phyloP scores from a whole-genome alignment of 495 filamentous ascomycete genomes.

The Recurvomyces mirabilis region DNA sequence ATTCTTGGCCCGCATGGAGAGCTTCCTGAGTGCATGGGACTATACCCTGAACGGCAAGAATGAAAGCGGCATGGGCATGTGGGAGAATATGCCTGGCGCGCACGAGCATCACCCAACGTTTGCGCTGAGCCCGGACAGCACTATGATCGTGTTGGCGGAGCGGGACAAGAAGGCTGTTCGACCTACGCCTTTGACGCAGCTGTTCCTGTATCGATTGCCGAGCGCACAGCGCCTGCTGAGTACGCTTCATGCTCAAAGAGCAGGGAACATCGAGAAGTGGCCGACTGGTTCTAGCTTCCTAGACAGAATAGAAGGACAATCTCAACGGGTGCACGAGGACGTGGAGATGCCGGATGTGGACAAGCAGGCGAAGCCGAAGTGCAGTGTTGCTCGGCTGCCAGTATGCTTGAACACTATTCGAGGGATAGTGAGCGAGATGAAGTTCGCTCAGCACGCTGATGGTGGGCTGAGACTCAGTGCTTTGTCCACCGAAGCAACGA shows the following conservation, averaged over 20 bases:
- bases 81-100: slow-evolving; percentile 16
- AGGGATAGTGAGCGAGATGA: slow-evolving; percentile 2
- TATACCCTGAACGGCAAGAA: slow-evolving; percentile 2
- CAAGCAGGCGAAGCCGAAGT: not conserved
- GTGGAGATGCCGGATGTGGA: not conserved
- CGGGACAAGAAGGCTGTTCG: slow-evolving; percentile 9
- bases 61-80: slow-evolving; percentile 3
- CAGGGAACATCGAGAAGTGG: not conserved
- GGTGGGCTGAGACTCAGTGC: not conserved
- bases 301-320: not conserved
- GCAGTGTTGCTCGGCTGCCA: slow-evolving; percentile 6
- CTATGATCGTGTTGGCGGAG: slow-evolving; percentile 11
- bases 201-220: slow-evolving; percentile 14
- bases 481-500: not conserved
- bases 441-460: not conserved
- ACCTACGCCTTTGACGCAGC: slow-evolving; percentile 5
- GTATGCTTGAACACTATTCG: slow-evolving; percentile 8
- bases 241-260: not conserved
- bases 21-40: slow-evolving; percentile 12
- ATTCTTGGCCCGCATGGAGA: slow-evolving; percentile 6
- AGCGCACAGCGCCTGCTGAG: not conserved
- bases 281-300: not conserved
- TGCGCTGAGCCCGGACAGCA: slow-evolving; percentile 6
- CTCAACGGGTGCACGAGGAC: not conserved
- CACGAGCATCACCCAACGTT: slow-evolving; percentile 15